Conservation (phyloP, 768 basidiomycete genomes). For the Mycena galericulata region DNA sequence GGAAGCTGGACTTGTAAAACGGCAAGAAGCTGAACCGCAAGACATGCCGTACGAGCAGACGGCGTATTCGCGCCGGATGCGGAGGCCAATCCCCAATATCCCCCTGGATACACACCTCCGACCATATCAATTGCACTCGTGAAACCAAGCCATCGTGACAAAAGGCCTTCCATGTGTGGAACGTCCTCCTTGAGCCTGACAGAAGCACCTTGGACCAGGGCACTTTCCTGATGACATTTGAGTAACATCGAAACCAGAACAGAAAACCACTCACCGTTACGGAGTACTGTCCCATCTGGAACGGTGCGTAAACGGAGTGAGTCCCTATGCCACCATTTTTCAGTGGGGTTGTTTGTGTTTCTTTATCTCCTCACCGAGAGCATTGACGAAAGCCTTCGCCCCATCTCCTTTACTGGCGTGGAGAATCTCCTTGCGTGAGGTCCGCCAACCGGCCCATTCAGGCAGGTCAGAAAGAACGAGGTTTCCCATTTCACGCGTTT, state of each 20-base stretch:
- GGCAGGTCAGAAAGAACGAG: slow-evolving; percentile 4
- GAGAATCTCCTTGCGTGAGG: background rate
- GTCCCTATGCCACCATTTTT: background rate
- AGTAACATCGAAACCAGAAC: background rate
- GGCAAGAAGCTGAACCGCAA: slow-evolving; percentile 25
- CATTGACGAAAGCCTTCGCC: background rate
- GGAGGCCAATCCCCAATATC: background rate
- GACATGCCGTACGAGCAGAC: background rate
- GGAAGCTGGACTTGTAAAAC: slow-evolving; percentile 26
- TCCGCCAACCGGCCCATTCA: slow-evolving; percentile 21
- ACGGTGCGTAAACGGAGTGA: slow-evolving; percentile 16
- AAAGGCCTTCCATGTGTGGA: slow-evolving; percentile 1
- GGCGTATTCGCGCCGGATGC: background rate
- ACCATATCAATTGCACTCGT: background rate
- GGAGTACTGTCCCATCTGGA: slow-evolving; percentile 21
- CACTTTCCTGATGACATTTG: slow-evolving; percentile 7
- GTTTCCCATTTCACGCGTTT: slow-evolving; percentile 16
- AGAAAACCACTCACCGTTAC: slow-evolving; percentile 4
- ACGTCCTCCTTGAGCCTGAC: slow-evolving; percentile 20
- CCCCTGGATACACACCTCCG: background rate
- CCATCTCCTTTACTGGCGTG: background rate
- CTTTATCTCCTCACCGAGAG: background rate
- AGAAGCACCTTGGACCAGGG: slow-evolving; percentile 25
- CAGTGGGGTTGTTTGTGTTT: no score
- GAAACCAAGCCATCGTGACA: slow-evolving; percentile 7